Conservation (phyloP, 2,329 filamentous ascomycete genomes). For the Cladophialophora exuberans region DNA sequence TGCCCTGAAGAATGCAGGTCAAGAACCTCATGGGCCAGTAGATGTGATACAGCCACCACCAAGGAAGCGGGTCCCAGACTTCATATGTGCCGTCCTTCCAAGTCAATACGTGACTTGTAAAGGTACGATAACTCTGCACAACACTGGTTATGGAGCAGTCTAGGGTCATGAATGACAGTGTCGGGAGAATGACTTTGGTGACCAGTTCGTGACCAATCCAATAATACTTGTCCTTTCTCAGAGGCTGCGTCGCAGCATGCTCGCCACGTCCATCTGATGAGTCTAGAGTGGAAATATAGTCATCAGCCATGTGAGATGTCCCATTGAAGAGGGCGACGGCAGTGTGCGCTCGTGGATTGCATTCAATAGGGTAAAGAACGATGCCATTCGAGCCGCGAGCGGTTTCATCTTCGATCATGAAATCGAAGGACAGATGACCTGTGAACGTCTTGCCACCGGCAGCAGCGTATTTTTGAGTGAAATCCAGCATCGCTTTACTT, state of each 20-base stretch:
- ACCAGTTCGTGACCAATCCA: conserved; percentile 71
- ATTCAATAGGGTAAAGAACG: conserved; percentile 68
- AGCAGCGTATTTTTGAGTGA: conserved; percentile 63
- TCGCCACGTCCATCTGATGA: background rate
- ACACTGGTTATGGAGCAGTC: conserved; percentile 15
- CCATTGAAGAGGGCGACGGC: conserved; percentile 64
- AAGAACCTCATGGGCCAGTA: conserved; percentile 58
- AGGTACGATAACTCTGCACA: conserved; percentile 32
- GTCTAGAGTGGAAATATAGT: conserved; percentile 56
- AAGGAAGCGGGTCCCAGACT: conserved; percentile 54
- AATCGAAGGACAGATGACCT: conserved; percentile 73
- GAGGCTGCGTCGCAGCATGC: conserved; percentile 22
- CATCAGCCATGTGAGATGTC: conserved; percentile 47
- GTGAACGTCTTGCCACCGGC: conserved; percentile 59
- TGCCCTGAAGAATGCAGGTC: conserved; percentile 48
- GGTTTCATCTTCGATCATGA: conserved; percentile 61
- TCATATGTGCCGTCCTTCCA: conserved; percentile 57
- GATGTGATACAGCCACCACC: conserved; percentile 56
- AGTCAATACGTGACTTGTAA: conserved; percentile 46
- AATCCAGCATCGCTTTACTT: conserved; percentile 63
- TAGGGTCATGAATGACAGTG: conserved; percentile 44
- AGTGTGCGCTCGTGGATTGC: conserved; percentile 71
- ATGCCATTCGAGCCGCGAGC: conserved; percentile 16
- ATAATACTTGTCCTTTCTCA: conserved; percentile 50
- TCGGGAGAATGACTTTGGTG: conserved; percentile 53